Conservation (phyloP, 768 basidiomycete genomes). For the Boletus reticulatus region DNA sequence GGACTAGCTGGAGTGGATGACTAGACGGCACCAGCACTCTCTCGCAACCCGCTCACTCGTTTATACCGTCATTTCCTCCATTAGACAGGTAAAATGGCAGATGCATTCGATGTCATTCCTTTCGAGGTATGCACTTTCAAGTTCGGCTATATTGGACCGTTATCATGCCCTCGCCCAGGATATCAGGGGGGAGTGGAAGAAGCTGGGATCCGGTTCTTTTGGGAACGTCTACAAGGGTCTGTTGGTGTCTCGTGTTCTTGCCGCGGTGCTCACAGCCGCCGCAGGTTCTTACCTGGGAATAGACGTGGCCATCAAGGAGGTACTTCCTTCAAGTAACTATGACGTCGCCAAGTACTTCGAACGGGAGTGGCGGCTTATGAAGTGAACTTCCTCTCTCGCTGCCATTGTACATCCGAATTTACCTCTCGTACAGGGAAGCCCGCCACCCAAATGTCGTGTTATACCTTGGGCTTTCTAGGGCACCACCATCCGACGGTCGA, state of each 20-base stretch:
- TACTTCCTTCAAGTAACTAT: constrained; percentile 86
- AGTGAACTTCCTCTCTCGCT: constrained; percentile 37
- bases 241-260: constrained; percentile 6
- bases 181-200: constrained; percentile 86
- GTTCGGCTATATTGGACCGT: background rate
- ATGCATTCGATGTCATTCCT: constrained; percentile 86
- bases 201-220: constrained; percentile 89
- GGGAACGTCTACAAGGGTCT: constrained; percentile 83
- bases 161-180: constrained; percentile 47
- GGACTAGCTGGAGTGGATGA: constrained; percentile 11
- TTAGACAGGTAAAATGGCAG: constrained; percentile 38
- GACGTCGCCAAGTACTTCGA: constrained; percentile 98
- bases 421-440: constrained; percentile 53
- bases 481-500: constrained; percentile 73
- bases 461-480: constrained; percentile 86
- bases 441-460: constrained; percentile 92
- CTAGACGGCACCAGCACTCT: background rate
- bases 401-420: background rate
- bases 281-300: constrained; percentile 91
- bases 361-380: constrained; percentile 98
- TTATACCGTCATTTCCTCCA: background rate
- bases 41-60: background rate
- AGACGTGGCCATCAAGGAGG: constrained; percentile 95
- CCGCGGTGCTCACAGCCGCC: constrained; percentile 1
- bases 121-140: constrained; percentile 56